phyloP scores from a whole-genome alignment of 441 rosid species.

The Sinapis alba region DNA sequence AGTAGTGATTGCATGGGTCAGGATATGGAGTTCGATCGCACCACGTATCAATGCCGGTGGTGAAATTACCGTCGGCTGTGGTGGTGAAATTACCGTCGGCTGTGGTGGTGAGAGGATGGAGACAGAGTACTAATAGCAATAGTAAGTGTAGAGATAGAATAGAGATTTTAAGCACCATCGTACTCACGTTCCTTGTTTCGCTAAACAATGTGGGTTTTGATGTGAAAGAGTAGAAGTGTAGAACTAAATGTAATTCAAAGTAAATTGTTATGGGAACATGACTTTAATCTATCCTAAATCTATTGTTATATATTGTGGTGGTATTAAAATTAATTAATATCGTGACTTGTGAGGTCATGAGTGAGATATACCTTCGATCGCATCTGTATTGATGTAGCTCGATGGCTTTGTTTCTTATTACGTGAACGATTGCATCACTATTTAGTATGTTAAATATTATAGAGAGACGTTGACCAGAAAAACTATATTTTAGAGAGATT shows the following conservation, averaged over 20 bases:
- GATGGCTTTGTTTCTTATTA: not conserved
- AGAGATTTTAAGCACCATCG: slow-evolving; percentile 27
- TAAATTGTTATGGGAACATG: slow-evolving; percentile 19
- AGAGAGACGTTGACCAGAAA: no score
- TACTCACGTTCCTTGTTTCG: not conserved
- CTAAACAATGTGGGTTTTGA: slow-evolving; percentile 6
- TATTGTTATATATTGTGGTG: not conserved
- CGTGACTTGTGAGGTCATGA: not conserved
- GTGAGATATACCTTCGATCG: not conserved
- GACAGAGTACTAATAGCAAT: slow-evolving; percentile 36
- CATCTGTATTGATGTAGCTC: not conserved
- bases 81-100: no score
- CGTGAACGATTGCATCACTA: not conserved
- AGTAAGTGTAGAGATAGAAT: slow-evolving; percentile 14
- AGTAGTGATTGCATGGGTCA: slow-evolving; percentile 53
- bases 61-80: slow-evolving; percentile 22
- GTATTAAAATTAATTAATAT: not conserved
- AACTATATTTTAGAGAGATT: no score
- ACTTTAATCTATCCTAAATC: no score
- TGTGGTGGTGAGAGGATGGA: slow-evolving; percentile 12
- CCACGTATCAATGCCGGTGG: slow-evolving; percentile 51
- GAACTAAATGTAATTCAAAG: not conserved
- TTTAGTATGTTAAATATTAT: not conserved
- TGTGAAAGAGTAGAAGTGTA: slow-evolving; percentile 2
- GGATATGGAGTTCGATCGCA: slow-evolving; percentile 74